Conservation (phyloP, 2,329 filamentous ascomycete species). For the Polytolypa hystricis region DNA sequence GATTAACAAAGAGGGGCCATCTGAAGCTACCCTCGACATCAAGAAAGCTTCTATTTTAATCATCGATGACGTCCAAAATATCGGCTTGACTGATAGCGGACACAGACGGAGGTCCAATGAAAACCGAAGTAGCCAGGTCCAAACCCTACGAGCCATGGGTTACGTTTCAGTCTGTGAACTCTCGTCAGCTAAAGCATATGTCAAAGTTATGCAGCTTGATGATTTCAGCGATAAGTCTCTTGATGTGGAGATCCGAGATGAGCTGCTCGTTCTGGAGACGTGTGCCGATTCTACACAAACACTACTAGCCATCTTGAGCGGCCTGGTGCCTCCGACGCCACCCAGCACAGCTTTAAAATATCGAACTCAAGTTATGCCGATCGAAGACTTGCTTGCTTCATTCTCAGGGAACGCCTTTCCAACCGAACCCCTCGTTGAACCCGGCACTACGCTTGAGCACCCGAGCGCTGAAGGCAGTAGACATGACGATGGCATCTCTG, state of each 20-base stretch:
- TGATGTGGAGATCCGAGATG: constrained; percentile 71
- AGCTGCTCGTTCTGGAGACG: constrained; percentile 81
- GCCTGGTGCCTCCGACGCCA: constrained; percentile 69
- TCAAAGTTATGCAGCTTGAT: constrained; percentile 49
- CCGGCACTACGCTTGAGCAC: constrained; percentile 24
- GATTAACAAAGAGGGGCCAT: constrained; percentile 54
- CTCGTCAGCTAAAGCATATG: constrained; percentile 61
- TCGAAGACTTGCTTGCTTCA: constrained; percentile 80
- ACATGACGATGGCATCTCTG: constrained; percentile 27
- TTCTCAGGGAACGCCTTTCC: constrained; percentile 77
- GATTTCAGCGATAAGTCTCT: constrained; percentile 54
- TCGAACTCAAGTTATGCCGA: constrained; percentile 71
- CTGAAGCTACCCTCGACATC: constrained; percentile 55
- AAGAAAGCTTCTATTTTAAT: constrained; percentile 74
- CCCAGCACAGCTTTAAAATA: constrained; percentile 78
- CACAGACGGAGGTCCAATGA: constrained; percentile 17
- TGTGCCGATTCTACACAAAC: constrained; percentile 97
- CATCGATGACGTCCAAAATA: constrained; percentile 58
- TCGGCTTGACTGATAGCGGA: constrained; percentile 28
- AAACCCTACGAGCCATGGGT: constrained; percentile 49
- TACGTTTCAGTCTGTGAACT: constrained; percentile 82
- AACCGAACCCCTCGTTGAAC: constrained; percentile 18
- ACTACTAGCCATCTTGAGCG: constrained; percentile 65
- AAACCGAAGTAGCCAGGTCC: constrained; percentile 34
- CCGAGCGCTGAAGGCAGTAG: constrained; percentile 28